Base-by-base conservation (phyloP, 2,329 filamentous ascomycete genomes). In the Microsporum ferrugineum region DNA sequence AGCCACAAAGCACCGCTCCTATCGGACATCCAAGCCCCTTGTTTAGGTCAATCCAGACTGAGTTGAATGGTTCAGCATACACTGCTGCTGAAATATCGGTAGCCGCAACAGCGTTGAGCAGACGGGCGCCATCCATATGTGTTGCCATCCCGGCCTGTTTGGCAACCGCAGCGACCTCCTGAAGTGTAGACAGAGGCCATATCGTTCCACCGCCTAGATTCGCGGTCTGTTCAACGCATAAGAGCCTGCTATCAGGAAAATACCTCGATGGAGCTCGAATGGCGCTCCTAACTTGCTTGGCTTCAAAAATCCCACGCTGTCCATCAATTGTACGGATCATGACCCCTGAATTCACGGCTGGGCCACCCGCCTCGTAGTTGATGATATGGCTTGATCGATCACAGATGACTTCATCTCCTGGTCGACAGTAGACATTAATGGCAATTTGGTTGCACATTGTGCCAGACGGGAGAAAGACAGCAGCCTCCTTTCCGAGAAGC, bases 11-110 rank as follows among this genome's bases (percentile, higher is more conserved):
- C 38, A 91, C 82, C 66, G 82, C 84, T 1, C 88, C 88, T 38
- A 90, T 83, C 0, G 88, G 88, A 0, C 88, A 88, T 2, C 88
- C 88, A 0, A 91, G 79, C 0, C 87, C 88, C 70, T 91, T 91
- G 62, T 82, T 85, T 67, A 91, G 88, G 70, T 87, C 90, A 39
- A 91, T 74, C 63, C 79, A 86, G 7, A 89, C 76, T 51, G 81
- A 87, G 69, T 91, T 86, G 68, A 89, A 88, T 63, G 81, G 78
- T 0, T 74, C 76, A 66, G 82, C 85, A 70, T 81, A 89, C 0
- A 88, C 86, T 2, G 79, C 74, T 23, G 91, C 72, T 0, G 77
- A 78, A 0, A 83, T 85, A 0, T 83, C 84, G 0, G 82, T 85
- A 0, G 86, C 80, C 1, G 81, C 85, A 0, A 87, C 84, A 12